Evolutionary conservation across 441 rosid genomes (phyloP).

Genomic region (Erodium moschatum): DNA sequence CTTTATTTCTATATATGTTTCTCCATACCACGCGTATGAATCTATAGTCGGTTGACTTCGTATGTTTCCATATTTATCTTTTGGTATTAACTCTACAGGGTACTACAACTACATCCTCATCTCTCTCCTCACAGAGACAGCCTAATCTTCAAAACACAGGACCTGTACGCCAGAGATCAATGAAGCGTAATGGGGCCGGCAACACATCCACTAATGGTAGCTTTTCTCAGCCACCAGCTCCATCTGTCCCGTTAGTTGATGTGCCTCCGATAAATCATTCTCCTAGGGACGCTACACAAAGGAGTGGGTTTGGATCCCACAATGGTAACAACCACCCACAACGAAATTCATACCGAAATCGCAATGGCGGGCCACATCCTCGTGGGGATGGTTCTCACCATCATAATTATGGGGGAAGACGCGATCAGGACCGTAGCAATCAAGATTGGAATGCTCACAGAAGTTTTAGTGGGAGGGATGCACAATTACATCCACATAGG

Average conservation of each 20-base stretch:
- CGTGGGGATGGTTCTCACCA: constrained; percentile 55
- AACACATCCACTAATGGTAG: constrained; percentile 35
- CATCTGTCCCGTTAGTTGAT: constrained; percentile 32
- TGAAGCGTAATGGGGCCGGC: constrained; percentile 35
- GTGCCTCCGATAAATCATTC: constrained; percentile 34
- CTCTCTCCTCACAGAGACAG: constrained; percentile 37
- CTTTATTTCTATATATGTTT: neutral
- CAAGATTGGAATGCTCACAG: constrained; percentile 55
- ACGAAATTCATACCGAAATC: constrained; percentile 40
- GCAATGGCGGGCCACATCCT: constrained; percentile 44
- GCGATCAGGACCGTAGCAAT: constrained; percentile 63
- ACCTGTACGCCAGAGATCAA: constrained; percentile 33
- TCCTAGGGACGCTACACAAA: constrained; percentile 40
- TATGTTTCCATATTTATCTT: neutral
- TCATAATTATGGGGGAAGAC: constrained; percentile 48
- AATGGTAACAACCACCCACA: constrained; percentile 42
- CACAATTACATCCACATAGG: constrained; percentile 52
- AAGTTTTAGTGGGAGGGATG: constrained; percentile 53
- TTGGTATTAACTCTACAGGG: constrained; percentile 31
- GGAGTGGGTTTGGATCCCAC: constrained; percentile 36
- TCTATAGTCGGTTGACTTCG: neutral
- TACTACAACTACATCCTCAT: constrained; percentile 30
- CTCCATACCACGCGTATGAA: neutral
- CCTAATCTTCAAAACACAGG: constrained; percentile 35
- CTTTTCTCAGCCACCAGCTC: constrained; percentile 31